Conservation (phyloP, 768 basidiomycete species). For the Sporobolomyces pararoseus region DNA sequence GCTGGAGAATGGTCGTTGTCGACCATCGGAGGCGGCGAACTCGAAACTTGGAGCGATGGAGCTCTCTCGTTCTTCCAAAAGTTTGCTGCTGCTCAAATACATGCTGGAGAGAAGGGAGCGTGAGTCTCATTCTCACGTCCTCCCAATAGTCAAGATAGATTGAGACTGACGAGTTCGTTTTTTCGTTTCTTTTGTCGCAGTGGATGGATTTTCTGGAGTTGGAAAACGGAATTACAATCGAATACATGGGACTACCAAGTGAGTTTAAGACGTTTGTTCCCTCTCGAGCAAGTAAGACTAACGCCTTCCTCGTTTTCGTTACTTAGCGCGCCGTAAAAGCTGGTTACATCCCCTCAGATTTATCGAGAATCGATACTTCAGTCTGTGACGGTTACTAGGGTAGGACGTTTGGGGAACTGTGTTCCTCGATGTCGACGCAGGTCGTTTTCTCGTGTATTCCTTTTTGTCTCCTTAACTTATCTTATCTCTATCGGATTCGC, state of each 20-base stretch:
- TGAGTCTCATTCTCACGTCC: neutral
- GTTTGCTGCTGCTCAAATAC: neutral
- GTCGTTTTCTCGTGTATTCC: no score
- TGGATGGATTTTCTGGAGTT: constrained; percentile 13
- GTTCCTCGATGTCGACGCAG: neutral
- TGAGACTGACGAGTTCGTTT: no score
- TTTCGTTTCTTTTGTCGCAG: neutral
- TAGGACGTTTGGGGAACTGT: neutral
- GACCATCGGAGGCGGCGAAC: constrained; percentile 20
- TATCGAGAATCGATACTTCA: neutral
- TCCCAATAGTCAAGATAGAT: neutral
- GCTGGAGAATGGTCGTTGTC: constrained; percentile 11
- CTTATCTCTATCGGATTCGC: no score
- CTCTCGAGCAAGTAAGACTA: neutral
- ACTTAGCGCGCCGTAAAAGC: neutral
- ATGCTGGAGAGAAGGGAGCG: constrained; percentile 16
- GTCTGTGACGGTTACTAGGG: neutral
- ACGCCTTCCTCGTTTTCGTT: neutral
- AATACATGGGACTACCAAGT: constrained; percentile 1
- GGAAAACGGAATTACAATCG: constrained; percentile 10
- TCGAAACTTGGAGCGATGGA: neutral
- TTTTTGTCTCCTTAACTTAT: no score
- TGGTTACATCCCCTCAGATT: neutral
- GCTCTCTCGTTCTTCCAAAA: constrained; percentile 11
- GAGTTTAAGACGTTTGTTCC: neutral